phyloP scores from a whole-genome alignment of 2,329 filamentous ascomycete species.

The Seiridium cupressi region DNA sequence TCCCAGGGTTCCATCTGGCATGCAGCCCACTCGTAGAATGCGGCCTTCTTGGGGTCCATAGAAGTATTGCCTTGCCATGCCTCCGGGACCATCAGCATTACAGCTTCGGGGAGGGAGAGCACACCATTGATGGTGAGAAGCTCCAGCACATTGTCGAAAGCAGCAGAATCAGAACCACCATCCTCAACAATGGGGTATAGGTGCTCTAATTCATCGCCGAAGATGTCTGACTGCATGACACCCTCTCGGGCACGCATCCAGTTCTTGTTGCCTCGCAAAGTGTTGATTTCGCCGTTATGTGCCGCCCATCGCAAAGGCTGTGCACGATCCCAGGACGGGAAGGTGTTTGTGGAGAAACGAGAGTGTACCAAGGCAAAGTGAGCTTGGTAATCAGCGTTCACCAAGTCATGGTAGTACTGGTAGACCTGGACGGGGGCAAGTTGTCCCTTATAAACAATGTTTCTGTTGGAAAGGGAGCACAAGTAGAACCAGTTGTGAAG shows the following conservation, averaged over 20 bases:
- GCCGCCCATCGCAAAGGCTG: constrained; percentile 95
- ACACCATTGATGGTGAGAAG: constrained; percentile 94
- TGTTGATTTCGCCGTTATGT: constrained; percentile 99
- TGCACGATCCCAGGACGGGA: constrained; percentile 96
- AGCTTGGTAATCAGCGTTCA: constrained; percentile 95
- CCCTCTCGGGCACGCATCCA: constrained; percentile 98
- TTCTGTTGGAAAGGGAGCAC: constrained; percentile 94
- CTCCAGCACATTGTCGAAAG: constrained; percentile 96
- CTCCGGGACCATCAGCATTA: constrained; percentile 98
- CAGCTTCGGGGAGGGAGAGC: constrained; percentile 88
- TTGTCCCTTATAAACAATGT: constrained; percentile 99
- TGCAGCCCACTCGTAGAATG: constrained; percentile 97
- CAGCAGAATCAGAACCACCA: constrained; percentile 92
- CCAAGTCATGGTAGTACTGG: constrained; percentile 95
- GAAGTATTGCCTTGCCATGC: constrained; percentile 92
- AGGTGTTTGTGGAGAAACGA: constrained; percentile 97
- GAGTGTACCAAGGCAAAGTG: constrained; percentile 97
- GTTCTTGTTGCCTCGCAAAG: constrained; percentile 95
- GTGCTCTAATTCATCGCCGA: constrained; percentile 85
- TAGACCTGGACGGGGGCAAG: constrained; percentile 93
- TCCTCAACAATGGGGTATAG: constrained; percentile 96
- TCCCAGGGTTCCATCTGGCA: constrained; percentile 99
- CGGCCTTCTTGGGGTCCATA: constrained; percentile 93
- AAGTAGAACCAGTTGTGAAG: constrained; percentile 99
- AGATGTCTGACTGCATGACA: constrained; percentile 88